Evolutionary conservation across 2,329 filamentous ascomycete species (phyloP).

Genomic region (Alternaria sp.): DNA sequence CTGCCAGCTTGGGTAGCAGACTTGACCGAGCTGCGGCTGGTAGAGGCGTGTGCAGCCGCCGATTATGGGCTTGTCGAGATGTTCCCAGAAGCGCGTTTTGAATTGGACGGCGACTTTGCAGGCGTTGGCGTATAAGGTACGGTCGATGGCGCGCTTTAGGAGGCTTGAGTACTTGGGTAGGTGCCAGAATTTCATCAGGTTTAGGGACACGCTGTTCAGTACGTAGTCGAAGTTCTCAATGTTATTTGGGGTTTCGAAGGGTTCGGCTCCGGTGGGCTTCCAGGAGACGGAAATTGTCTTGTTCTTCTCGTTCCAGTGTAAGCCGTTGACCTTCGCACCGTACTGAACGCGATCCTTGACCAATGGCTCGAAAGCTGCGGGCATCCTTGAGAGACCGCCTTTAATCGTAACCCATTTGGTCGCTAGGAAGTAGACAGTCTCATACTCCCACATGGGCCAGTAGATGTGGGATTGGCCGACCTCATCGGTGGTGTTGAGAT

Average conservation of each 20-base stretch:
- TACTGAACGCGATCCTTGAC: slow-evolving; percentile 64
- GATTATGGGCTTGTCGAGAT: slow-evolving; percentile 62
- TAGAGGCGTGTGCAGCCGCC: slow-evolving; percentile 68
- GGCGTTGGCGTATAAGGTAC: slow-evolving; percentile 56
- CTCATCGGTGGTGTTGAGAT: slow-evolving; percentile 61
- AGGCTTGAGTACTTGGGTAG: slow-evolving; percentile 61
- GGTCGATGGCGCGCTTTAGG: slow-evolving; percentile 55
- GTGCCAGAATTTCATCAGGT: slow-evolving; percentile 66
- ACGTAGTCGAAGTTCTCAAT: slow-evolving; percentile 67
- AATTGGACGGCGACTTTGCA: slow-evolving; percentile 71
- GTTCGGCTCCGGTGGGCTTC: slow-evolving; percentile 17
- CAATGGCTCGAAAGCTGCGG: slow-evolving; percentile 66
- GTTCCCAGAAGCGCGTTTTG: slow-evolving; percentile 66
- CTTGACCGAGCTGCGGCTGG: slow-evolving; percentile 65
- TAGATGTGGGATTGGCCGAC: slow-evolving; percentile 42
- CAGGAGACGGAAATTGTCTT: slow-evolving; percentile 64
- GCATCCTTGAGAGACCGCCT: slow-evolving; percentile 64
- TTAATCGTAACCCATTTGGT: slow-evolving; percentile 69
- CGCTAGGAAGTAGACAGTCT: slow-evolving; percentile 63
- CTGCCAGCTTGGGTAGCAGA: slow-evolving; percentile 72
- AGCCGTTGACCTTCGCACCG: slow-evolving; percentile 63
- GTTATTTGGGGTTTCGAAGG: slow-evolving; percentile 48
- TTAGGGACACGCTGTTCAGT: slow-evolving; percentile 68
- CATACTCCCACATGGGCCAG: slow-evolving; percentile 61
- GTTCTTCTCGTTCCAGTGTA: slow-evolving; percentile 59